Evolutionary conservation across 2,329 filamentous ascomycete genomes (phyloP).

Genomic region (Penicillium paneum): DNA sequence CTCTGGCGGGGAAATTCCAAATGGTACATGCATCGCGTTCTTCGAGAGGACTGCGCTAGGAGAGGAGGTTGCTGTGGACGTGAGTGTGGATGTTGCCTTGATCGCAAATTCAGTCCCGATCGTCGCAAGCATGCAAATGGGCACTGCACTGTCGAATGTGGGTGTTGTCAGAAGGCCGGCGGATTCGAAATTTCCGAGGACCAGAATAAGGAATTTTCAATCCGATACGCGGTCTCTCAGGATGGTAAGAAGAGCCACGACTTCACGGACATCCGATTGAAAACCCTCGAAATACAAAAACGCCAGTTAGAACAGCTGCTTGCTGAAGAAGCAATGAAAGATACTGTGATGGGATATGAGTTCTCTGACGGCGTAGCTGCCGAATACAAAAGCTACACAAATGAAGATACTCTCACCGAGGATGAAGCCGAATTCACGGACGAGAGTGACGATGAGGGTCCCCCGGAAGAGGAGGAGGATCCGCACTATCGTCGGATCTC

Average conservation of each 20-base stretch:
- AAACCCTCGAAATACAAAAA: background rate
- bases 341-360: background rate
- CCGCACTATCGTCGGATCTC: background rate
- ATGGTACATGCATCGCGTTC: conserved; percentile 8
- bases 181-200: background rate
- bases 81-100: conserved; percentile 5
- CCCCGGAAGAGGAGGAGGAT: background rate
- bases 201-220: background rate
- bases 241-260: background rate
- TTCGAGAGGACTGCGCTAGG: conserved; percentile 2
- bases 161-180: background rate
- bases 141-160: conserved; percentile 9
- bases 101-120: background rate
- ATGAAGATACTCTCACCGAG: background rate
- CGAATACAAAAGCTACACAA: background rate
- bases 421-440: background rate
- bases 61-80: conserved; percentile 4
- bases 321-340: background rate
- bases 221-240: background rate
- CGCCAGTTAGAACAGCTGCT: background rate
- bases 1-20: conserved; percentile 2
- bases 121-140: background rate
- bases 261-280: background rate
- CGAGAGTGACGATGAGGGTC: background rate
- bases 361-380: background rate